Percentiles rank a stretch among this genome's conserved stretches.
These are phyloP conservation scores for Haplosporangium sp. DNA, from an alignment of 371 early-diverging fungal species.

Conservation along the genomic window DNA sequence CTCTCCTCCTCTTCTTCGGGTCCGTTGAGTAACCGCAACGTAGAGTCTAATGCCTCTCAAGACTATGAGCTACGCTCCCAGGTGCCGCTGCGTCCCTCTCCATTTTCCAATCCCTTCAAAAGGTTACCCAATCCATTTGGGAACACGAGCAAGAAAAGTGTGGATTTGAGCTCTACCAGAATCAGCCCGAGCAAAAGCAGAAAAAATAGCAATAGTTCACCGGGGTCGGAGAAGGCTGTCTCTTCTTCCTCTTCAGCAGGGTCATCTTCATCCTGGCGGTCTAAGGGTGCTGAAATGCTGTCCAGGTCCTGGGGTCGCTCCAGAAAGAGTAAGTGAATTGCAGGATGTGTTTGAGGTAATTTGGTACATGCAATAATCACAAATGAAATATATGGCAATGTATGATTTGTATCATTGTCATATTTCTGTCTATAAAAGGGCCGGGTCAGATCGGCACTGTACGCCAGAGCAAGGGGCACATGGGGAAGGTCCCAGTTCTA, in stretches of 20 bases:
- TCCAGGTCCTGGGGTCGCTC: conserved; percentile 40
- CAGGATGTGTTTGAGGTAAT: not conserved
- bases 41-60: not conserved
- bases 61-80: conserved; percentile 11
- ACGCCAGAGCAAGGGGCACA: too few relatives aligned
- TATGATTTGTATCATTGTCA: not conserved
- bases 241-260: conserved; percentile 41
- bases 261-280: conserved; percentile 43
- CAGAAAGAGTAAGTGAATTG: conserved; percentile 41
- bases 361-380: not conserved
- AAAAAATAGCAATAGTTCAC: not conserved
- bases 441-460: too few relatives aligned
- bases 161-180: conserved; percentile 8
- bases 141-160: conserved; percentile 9
- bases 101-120: conserved; percentile 47
- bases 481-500: too few relatives aligned
- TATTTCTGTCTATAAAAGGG: too few relatives aligned
- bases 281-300: conserved; percentile 49
- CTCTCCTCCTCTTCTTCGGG: conserved; percentile 12
- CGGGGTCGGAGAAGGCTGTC: conserved; percentile 6
- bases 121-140: conserved; percentile 35
- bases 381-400: not conserved
- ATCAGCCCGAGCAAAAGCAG: conserved; percentile 2
- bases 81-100: conserved; percentile 15
- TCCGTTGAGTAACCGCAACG: not conserved